A percentile compares a stretch with the other conserved stretches of the same genome.
These are phyloP conservation scores for Monosporozyma siamensis DNA, from an alignment of 805 yeast genomes.

Conservation along the genomic window DNA sequence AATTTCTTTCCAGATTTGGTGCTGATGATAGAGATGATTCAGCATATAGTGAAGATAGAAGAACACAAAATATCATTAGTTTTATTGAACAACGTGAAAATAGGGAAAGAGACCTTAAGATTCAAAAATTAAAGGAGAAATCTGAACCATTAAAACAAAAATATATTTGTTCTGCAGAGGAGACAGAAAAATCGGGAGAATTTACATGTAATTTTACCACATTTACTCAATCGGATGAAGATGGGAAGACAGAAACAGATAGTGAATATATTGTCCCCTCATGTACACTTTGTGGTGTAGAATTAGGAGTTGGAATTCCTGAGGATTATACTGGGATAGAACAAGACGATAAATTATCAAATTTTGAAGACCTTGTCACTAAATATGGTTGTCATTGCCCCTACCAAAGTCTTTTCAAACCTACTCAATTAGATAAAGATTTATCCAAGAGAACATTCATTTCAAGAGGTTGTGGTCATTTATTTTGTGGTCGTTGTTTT, in stretches of 20 bases:
- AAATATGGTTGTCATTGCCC: constrained; percentile 46
- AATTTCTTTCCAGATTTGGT: too few species aligned
- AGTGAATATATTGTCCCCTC: constrained; percentile 32
- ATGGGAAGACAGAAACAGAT: constrained; percentile 19
- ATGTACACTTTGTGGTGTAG: constrained; percentile 64
- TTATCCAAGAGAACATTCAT: constrained; percentile 58
- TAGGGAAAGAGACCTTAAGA: constrained; percentile 20
- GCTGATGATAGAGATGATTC: not conserved
- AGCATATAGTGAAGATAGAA: constrained; percentile 5
- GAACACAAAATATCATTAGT: constrained; percentile 25
- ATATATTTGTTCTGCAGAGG: constrained; percentile 15
- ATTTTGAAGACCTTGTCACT: constrained; percentile 27
- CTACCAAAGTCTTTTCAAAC: constrained; percentile 44
- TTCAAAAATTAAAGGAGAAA: constrained; percentile 19
- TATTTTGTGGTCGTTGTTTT: constrained; percentile 79
- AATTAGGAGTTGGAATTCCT: constrained; percentile 67
- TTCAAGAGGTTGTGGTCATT: constrained; percentile 67
- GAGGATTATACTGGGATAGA: constrained; percentile 33
- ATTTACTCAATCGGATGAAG: not conserved
- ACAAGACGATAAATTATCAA: constrained; percentile 14
- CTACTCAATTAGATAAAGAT: constrained; percentile 48
- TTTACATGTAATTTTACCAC: constrained; percentile 26
- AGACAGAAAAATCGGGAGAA: constrained; percentile 19
- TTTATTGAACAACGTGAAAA: constrained; percentile 30
- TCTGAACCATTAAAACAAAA: constrained; percentile 22